These are phyloP conservation scores for Punctularia strigosozonata DNA, from an alignment of 768 basidiomycete genomes.

Conservation along the genomic window DNA sequence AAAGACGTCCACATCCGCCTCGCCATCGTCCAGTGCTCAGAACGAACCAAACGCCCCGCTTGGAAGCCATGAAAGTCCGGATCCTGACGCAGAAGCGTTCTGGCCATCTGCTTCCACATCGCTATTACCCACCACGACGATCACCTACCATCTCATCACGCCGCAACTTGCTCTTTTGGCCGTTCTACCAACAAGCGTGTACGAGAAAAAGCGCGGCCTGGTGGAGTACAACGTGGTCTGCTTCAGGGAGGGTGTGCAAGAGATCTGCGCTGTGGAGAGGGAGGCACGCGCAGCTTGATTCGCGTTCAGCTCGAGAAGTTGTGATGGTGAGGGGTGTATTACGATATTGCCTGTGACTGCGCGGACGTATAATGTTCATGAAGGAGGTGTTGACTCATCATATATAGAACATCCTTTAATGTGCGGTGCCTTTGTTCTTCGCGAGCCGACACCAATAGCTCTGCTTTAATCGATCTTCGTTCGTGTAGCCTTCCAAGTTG, in stretches of 20 bases:
- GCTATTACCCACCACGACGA: conserved; percentile 54
- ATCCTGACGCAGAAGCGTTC: conserved; percentile 32
- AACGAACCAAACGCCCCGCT: conserved; percentile 7
- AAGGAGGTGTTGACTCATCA: too few relatives aligned
- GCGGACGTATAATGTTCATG: too few relatives aligned
- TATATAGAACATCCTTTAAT: too few relatives aligned
- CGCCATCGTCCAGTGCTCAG: conserved; percentile 7
- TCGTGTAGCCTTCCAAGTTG: too few relatives aligned
- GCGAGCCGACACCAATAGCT: too few relatives aligned
- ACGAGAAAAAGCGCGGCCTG: conserved; percentile 59
- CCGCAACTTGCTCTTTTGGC: conserved; percentile 60
- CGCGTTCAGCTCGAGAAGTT: too few relatives aligned
- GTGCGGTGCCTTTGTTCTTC: too few relatives aligned
- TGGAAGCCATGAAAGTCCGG: conserved; percentile 9
- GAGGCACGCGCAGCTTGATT: too few relatives aligned
- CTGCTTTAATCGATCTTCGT: too few relatives aligned
- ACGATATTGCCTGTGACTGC: too few relatives aligned
- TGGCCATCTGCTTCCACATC: conserved; percentile 62
- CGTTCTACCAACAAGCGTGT: conserved; percentile 60
- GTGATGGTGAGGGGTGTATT: too few relatives aligned
- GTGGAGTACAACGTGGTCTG: conserved; percentile 84
- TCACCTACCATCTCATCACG: conserved; percentile 77
- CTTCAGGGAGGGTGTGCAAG: conserved; percentile 72
- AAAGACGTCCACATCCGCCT: conserved; percentile 17
- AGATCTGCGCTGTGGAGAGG: conserved; percentile 68